phyloP scores from a whole-genome alignment of 225 moss, liverwort and hornwort genomes.

The Takakia lepidozioides region DNA sequence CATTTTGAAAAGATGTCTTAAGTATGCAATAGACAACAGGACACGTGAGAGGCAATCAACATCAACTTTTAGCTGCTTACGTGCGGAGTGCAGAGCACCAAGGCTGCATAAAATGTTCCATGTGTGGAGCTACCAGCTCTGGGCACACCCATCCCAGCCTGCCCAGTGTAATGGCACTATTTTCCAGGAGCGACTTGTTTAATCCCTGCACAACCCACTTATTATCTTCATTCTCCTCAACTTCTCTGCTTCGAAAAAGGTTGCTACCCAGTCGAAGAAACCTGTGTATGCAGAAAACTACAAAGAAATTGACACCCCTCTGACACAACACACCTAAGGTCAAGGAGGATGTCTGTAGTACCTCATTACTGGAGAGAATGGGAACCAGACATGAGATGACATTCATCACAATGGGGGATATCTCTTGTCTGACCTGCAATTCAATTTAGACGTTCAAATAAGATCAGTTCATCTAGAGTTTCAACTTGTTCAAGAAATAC shows the following conservation, averaged over 20 bases:
- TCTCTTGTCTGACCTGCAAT: slow-evolving; percentile 87
- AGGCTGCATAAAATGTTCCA: slow-evolving; percentile 98
- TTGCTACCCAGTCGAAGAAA: too few species aligned
- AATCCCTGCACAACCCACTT: slow-evolving; percentile 69
- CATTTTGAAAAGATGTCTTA: too few species aligned
- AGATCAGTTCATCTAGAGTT: too few species aligned
- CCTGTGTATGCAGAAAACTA: too few species aligned
- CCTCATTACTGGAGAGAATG: slow-evolving; percentile 88
- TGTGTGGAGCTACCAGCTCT: slow-evolving; percentile 96
- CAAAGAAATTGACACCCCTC: background rate
- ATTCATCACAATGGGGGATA: slow-evolving; percentile 89
- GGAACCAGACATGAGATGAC: slow-evolving; percentile 92
- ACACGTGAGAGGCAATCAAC: too few species aligned
- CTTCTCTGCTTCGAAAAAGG: background rate
- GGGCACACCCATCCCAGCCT: slow-evolving; percentile 99
- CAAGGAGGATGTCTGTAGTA: slow-evolving; percentile 7
- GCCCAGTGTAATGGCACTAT: slow-evolving; percentile 98
- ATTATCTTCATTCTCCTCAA: too few species aligned
- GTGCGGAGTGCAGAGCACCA: slow-evolving; percentile 97
- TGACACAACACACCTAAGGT: background rate
- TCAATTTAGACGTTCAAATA: too few species aligned
- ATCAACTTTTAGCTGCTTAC: too few species aligned
- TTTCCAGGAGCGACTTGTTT: slow-evolving; percentile 96
- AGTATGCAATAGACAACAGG: too few species aligned
- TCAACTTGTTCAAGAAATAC: too few species aligned